Evolutionary conservation across 2,329 filamentous ascomycete species (phyloP).

Genomic region (Plectosphaerella plurivora): DNA sequence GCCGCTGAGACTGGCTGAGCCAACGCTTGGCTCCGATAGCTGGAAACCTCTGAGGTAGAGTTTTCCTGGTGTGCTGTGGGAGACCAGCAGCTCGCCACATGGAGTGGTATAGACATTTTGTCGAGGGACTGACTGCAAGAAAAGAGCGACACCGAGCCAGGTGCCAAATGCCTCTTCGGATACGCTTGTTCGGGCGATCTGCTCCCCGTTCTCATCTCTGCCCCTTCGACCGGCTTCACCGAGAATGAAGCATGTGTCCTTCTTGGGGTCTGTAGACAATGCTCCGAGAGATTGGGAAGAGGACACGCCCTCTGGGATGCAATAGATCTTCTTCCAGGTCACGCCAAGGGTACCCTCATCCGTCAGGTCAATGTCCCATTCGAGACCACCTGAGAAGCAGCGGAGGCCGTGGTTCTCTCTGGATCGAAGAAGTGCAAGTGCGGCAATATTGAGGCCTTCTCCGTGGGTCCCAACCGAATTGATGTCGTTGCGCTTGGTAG

Average conservation of each 20-base stretch:
- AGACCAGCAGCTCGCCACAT: not conserved
- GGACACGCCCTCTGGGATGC: not conserved
- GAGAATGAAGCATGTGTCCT: not conserved
- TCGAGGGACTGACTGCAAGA: not conserved
- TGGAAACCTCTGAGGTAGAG: not conserved
- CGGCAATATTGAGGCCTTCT: constrained; percentile 24
- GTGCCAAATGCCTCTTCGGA: not conserved
- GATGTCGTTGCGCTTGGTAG: constrained; percentile 15
- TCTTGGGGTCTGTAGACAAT: no score
- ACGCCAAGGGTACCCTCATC: not conserved
- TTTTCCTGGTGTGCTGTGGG: not conserved
- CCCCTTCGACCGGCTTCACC: not conserved
- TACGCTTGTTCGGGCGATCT: not conserved
- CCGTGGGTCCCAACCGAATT: constrained; percentile 21
- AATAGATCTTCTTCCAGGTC: no score
- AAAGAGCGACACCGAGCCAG: not conserved
- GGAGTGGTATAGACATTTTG: not conserved
- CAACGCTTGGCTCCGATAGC: not conserved
- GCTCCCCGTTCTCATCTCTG: not conserved
- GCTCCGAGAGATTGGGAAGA: no score
- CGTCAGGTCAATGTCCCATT: constrained; percentile 24
- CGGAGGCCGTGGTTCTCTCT: constrained; percentile 19
- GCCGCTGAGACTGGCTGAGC: not conserved
- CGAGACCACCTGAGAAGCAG: constrained; percentile 18
- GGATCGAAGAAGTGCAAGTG: constrained; percentile 21